Percentiles rank a stretch among this genome's conserved stretches.
Conservation (phyloP, 345 rosid species). For the Kernera saxatilis region DNA sequence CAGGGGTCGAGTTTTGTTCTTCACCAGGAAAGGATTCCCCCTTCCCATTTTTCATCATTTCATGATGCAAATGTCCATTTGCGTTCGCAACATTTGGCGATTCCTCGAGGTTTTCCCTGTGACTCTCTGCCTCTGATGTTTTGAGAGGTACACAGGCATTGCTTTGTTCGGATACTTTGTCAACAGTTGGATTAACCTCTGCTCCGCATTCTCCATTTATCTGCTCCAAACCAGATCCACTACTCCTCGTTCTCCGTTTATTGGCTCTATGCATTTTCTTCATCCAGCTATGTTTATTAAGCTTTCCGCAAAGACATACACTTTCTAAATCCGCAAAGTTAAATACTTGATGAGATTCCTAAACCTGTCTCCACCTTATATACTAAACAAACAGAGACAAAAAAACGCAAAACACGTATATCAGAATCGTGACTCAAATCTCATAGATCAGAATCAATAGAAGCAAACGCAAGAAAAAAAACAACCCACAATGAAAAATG, state of each 20-base stretch:
- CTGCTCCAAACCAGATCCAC: not conserved
- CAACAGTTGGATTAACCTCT: conserved; percentile 21
- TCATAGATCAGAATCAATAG: conserved; percentile 3
- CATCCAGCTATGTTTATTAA: not conserved
- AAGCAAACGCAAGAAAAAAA: not conserved
- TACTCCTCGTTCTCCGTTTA: conserved; percentile 22
- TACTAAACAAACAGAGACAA: not conserved
- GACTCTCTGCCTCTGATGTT: conserved; percentile 17
- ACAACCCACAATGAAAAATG: conserved; percentile 4
- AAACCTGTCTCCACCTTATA: not conserved
- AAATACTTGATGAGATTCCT: not conserved
- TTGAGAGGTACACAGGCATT: conserved; percentile 7
- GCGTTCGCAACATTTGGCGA: not conserved
- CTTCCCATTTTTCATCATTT: not conserved
- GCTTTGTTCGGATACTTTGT: conserved; percentile 8
- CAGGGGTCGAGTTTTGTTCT: conserved; percentile 5
- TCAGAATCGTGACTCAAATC: not conserved
- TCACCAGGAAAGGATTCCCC: not conserved
- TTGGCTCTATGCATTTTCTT: not conserved
- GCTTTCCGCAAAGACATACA: not conserved
- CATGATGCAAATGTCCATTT: conserved; percentile 6
- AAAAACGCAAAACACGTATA: not conserved
- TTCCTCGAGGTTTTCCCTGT: not conserved
- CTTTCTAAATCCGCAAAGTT: not conserved
- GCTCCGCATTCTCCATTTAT: conserved; percentile 17